phyloP scores from a whole-genome alignment of 768 basidiomycete genomes.

The Agrocybe pediades region DNA sequence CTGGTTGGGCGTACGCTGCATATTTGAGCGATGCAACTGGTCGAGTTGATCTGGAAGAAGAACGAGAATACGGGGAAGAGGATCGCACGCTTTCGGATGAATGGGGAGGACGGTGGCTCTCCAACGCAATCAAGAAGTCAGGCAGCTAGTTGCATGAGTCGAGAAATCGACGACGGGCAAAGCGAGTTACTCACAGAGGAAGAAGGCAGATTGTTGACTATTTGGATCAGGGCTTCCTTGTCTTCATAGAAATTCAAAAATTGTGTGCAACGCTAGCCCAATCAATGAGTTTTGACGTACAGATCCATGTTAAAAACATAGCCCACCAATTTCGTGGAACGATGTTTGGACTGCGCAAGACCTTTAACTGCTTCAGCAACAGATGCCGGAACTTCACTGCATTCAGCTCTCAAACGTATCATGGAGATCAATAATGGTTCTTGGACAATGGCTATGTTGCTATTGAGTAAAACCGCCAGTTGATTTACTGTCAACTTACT shows the following conservation, averaged over 20 bases:
- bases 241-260: slow-evolving; percentile 55
- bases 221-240: slow-evolving; percentile 43
- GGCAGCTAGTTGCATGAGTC: slow-evolving; percentile 54
- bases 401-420: slow-evolving; percentile 64
- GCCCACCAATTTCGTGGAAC: slow-evolving; percentile 61
- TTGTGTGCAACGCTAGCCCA: slow-evolving; percentile 66
- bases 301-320: not conserved
- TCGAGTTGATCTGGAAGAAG: slow-evolving; percentile 11
- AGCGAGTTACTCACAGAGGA: slow-evolving; percentile 50
- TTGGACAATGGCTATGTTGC: slow-evolving; percentile 62
- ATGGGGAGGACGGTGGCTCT: slow-evolving; percentile 6
- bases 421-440: slow-evolving; percentile 75
- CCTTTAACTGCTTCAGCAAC: slow-evolving; percentile 43
- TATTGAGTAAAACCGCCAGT: slow-evolving; percentile 2
- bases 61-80: slow-evolving; percentile 15
- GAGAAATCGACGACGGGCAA: not conserved
- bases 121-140: slow-evolving; percentile 50
- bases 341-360: slow-evolving; percentile 44
- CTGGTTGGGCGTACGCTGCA: slow-evolving; percentile 68
- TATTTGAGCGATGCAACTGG: slow-evolving; percentile 59
- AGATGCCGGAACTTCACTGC: slow-evolving; percentile 49
- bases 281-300: slow-evolving; percentile 7
- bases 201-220: slow-evolving; percentile 50
- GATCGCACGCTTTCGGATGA: slow-evolving; percentile 8
- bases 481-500: slow-evolving; percentile 10